Percentiles rank a stretch among this genome's conserved stretches.
Conservation (phyloP, 2,329 filamentous ascomycete genomes). For the Tolypocladium guangdongense region DNA sequence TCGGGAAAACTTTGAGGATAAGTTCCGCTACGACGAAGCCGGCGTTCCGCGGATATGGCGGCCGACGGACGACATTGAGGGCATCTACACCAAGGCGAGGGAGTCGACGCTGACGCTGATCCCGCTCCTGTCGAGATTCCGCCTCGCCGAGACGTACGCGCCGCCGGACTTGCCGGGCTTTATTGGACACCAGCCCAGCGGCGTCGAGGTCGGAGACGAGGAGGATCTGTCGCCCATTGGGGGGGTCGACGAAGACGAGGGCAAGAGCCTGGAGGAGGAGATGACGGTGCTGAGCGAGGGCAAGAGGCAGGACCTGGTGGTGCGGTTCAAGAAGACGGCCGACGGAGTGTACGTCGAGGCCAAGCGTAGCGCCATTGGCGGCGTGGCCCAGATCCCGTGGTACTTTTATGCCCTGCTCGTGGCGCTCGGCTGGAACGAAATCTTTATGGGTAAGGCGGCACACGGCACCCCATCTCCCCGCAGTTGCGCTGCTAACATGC, state of each 20-base stretch:
- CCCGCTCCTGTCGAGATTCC: constrained; percentile 77
- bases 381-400: constrained; percentile 83
- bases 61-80: constrained; percentile 93
- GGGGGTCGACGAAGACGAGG: constrained; percentile 88
- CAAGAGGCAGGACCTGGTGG: constrained; percentile 82
- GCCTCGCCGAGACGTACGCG: constrained; percentile 59
- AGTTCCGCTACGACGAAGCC: constrained; percentile 93
- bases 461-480: constrained; percentile 5
- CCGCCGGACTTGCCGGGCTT: constrained; percentile 76
- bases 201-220: constrained; percentile 71
- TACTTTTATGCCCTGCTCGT: constrained; percentile 90
- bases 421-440: constrained; percentile 97
- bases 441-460: constrained; percentile 65
- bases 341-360: constrained; percentile 97
- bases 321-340: constrained; percentile 95
- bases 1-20: constrained; percentile 97
- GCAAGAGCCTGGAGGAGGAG: constrained; percentile 90
- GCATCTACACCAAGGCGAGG: constrained; percentile 80
- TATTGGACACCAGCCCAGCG: constrained; percentile 67
- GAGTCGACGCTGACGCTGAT: constrained; percentile 89
- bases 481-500: neutral
- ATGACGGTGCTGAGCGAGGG: constrained; percentile 87
- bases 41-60: constrained; percentile 96
- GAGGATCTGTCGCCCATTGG: constrained; percentile 84
- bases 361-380: constrained; percentile 91